Conservation (phyloP, 306 rosid species). For the Castanea crenata region DNA sequence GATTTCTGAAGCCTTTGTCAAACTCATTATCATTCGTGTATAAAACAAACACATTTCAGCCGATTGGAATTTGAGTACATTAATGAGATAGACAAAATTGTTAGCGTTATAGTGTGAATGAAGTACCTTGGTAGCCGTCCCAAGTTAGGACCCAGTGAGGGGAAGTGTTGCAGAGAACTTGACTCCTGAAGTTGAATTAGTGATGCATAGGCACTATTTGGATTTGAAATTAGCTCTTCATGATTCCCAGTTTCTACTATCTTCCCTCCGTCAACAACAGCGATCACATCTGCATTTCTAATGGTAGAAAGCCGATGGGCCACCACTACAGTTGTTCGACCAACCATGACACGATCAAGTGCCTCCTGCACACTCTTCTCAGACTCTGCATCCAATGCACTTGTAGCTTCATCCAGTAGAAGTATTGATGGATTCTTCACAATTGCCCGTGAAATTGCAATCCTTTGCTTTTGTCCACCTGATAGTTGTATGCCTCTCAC, state of each 20-base stretch:
- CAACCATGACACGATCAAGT: conserved; percentile 94
- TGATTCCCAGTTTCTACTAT: conserved; percentile 93
- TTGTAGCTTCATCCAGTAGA: conserved; percentile 90
- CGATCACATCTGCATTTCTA: conserved; percentile 78
- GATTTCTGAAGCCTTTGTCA: neutral
- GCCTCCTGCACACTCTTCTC: conserved; percentile 98
- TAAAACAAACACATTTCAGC: neutral
- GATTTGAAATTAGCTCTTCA: conserved; percentile 75
- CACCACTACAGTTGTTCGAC: conserved; percentile 85
- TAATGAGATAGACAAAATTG: neutral
- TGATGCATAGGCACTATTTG: conserved; percentile 71
- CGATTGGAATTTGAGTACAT: neutral
- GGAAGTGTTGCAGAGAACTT: conserved; percentile 57
- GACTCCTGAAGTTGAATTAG: conserved; percentile 77
- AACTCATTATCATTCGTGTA: neutral
- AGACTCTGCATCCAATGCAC: conserved; percentile 92
- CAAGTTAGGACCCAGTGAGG: conserved; percentile 50
- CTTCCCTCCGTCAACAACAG: conserved; percentile 81
- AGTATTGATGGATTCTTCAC: conserved; percentile 89
- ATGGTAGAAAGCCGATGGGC: conserved; percentile 95
- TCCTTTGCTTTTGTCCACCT: conserved; percentile 96
- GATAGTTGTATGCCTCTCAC: conserved; percentile 97
- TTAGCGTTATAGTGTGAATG: neutral
- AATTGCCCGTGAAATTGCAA: conserved; percentile 88
- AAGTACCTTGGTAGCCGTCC: conserved; percentile 70